phyloP scores from a whole-genome alignment of 768 basidiomycete genomes.

The Rhizopogon roseolus region DNA sequence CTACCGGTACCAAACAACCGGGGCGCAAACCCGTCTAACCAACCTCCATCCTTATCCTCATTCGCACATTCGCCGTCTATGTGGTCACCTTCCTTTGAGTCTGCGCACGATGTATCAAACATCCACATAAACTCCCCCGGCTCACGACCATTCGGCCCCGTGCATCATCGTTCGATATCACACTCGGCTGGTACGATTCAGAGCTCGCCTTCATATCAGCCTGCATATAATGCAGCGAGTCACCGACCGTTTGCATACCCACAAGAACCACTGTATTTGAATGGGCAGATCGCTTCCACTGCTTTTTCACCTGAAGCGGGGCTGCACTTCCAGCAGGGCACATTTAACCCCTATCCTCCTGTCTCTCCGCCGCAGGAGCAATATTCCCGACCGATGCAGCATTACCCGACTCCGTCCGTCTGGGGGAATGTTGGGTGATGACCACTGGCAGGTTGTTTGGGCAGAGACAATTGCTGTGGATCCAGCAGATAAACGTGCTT shows the following conservation, averaged over 20 bases:
- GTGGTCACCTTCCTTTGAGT: conserved; percentile 23
- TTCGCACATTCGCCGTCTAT: conserved; percentile 3
- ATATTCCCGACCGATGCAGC: conserved; percentile 12
- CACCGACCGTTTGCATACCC: neutral
- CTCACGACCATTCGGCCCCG: conserved; percentile 2
- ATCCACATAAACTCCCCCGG: neutral
- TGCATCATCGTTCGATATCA: conserved; percentile 13
- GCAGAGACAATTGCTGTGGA: neutral
- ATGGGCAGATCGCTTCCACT: neutral
- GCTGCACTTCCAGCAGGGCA: neutral
- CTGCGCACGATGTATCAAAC: conserved; percentile 12
- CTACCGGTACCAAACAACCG: conserved; percentile 9
- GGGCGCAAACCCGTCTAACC: conserved; percentile 10
- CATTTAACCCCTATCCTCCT: conserved; percentile 4
- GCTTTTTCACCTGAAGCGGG: neutral
- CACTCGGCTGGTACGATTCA: conserved; percentile 12
- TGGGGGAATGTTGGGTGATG: conserved; percentile 23
- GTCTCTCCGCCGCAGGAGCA: conserved; percentile 10
- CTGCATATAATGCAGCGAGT: neutral
- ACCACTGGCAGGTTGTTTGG: neutral
- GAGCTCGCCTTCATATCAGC: conserved; percentile 8
- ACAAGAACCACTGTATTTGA: neutral
- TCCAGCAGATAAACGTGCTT: neutral
- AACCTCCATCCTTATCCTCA: neutral
- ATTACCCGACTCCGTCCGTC: conserved; percentile 13